A percentile compares a stretch with the other conserved stretches of the same genome.
These are phyloP conservation scores for Populus hybrid DNA, from an alignment of 441 rosid species.

Conservation along the genomic window DNA sequence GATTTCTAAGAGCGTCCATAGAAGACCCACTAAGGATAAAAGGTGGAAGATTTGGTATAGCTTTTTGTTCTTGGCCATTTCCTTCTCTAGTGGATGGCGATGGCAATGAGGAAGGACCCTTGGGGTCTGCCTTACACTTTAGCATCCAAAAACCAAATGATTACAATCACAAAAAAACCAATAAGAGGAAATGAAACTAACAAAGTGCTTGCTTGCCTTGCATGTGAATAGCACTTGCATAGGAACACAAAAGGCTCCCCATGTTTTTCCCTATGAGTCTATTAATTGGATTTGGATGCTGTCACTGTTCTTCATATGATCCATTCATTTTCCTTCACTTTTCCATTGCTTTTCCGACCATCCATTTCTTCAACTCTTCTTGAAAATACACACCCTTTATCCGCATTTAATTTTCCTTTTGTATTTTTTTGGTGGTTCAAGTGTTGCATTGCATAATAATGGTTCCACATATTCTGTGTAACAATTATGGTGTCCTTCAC, in stretches of 20 bases:
- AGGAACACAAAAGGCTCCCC: not conserved
- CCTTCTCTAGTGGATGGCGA: conserved; percentile 9
- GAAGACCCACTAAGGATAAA: not conserved
- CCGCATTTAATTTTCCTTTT: not conserved
- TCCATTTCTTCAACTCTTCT: conserved; percentile 10
- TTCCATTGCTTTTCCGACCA: not conserved
- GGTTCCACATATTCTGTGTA: not conserved
- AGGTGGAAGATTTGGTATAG: conserved; percentile 10
- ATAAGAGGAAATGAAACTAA: conserved; percentile 10
- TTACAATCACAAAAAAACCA: conserved; percentile 17
- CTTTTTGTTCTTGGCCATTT: not conserved
- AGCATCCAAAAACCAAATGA: conserved; percentile 15
- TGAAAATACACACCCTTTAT: not conserved
- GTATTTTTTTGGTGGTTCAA: not conserved
- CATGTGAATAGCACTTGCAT: conserved; percentile 28
- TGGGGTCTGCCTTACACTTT: conserved; percentile 3
- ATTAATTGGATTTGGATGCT: not conserved
- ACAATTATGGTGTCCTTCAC: not conserved
- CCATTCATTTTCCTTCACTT: not conserved
- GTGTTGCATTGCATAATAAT: not conserved
- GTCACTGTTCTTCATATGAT: not conserved
- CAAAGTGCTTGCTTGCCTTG: conserved; percentile 17
- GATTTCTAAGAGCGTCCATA: not conserved
- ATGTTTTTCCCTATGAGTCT: not conserved
- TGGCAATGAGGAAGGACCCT: conserved; percentile 4